A percentile compares a stretch with the other conserved stretches of the same genome.
These are phyloP conservation scores for Aspergillus caelatus DNA, from an alignment of 2,329 filamentous ascomycete genomes.

Conservation along the genomic window DNA sequence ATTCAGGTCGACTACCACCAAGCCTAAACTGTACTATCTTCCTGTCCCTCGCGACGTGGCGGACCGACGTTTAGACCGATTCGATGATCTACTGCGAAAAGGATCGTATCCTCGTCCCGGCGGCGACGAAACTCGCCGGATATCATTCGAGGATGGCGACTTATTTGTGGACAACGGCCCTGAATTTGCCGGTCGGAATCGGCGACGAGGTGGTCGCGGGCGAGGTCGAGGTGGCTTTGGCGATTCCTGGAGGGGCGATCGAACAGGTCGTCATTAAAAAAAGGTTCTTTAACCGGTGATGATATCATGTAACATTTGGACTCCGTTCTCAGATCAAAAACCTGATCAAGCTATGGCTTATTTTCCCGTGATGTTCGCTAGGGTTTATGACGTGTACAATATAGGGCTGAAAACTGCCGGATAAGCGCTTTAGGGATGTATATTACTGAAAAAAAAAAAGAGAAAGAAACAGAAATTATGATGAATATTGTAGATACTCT, in stretches of 20 bases:
- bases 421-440: background rate
- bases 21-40: slow-evolving; percentile 67
- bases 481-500: too few relatives aligned
- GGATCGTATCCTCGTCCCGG: slow-evolving; percentile 40
- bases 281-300: background rate
- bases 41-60: slow-evolving; percentile 68
- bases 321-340: background rate
- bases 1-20: slow-evolving; percentile 62
- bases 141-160: slow-evolving; percentile 71
- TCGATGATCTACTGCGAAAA: slow-evolving; percentile 50
- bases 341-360: background rate
- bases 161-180: slow-evolving; percentile 71
- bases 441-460: background rate
- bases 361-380: background rate
- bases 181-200: slow-evolving; percentile 50
- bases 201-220: slow-evolving; percentile 38
- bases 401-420: background rate
- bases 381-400: background rate
- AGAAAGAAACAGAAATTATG: too few relatives aligned
- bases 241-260: slow-evolving; percentile 21
- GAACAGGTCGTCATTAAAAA: slow-evolving; percentile 15
- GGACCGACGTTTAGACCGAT: slow-evolving; percentile 63
- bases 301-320: background rate
- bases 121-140: slow-evolving; percentile 65
- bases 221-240: slow-evolving; percentile 32